Evolutionary conservation across 108 stramenopile species (phyloP).

Genomic region (Fistulifera pelliculosa): DNA sequence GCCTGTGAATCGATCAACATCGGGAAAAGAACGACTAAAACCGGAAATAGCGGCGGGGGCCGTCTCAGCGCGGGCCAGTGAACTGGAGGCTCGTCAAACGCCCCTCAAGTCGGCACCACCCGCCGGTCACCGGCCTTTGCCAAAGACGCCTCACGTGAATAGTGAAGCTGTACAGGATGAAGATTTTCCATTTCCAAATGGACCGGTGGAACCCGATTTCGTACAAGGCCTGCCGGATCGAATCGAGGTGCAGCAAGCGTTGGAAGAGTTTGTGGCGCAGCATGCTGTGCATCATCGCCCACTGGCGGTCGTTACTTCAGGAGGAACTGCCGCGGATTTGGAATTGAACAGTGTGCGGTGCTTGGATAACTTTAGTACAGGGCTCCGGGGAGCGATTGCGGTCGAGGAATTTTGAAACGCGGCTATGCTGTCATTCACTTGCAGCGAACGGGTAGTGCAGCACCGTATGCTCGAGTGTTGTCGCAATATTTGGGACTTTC

Average conservation of each 20-base stretch:
- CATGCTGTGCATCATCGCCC: constrained; percentile 51
- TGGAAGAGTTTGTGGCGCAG: constrained; percentile 7
- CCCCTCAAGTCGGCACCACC: too few species aligned
- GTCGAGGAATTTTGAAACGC: constrained; percentile 82
- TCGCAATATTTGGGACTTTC: constrained; percentile 30
- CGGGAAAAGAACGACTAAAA: too few species aligned
- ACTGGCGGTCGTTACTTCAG: constrained; percentile 80
- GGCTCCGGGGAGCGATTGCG: constrained; percentile 77
- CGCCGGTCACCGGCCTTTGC: too few species aligned
- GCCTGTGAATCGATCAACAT: too few species aligned
- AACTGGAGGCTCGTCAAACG: too few species aligned
- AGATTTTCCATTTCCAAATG: too few species aligned
- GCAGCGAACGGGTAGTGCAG: constrained; percentile 57
- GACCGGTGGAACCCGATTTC: too few species aligned
- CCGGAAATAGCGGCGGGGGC: too few species aligned
- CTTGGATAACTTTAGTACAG: constrained; percentile 95
- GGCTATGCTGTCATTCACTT: constrained; percentile 92
- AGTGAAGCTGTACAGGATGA: too few species aligned
- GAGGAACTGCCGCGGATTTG: constrained; percentile 80
- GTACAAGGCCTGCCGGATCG: too few species aligned
- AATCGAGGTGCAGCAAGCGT: not conserved
- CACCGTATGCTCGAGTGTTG: constrained; percentile 73
- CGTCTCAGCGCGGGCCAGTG: too few species aligned
- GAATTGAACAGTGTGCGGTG: constrained; percentile 84
- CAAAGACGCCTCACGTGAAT: too few species aligned